Conservation (phyloP, 495 filamentous ascomycete species). For the Neurospora sp. region DNA sequence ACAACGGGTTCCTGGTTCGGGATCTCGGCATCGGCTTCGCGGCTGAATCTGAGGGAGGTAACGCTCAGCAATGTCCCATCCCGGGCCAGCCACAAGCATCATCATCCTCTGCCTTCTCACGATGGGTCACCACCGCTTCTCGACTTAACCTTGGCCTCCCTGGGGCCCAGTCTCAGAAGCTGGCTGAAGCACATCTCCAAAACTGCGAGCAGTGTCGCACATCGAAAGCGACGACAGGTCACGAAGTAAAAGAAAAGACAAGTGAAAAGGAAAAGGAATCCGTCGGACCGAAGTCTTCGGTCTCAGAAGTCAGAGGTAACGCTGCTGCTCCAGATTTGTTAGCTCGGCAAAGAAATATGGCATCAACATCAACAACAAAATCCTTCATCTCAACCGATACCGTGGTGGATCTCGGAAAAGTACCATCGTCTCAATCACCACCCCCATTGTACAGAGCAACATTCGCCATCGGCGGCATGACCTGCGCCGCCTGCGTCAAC, state of each 20-base stretch:
- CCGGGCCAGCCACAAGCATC: not conserved
- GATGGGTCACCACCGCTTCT: constrained; percentile 17
- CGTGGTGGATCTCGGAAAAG: not conserved
- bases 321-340: not conserved
- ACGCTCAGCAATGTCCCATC: too few relatives aligned
- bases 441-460: constrained; percentile 41
- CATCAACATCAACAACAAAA: constrained; percentile 3
- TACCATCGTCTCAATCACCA: not conserved
- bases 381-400: constrained; percentile 17
- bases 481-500: constrained; percentile 67
- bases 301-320: not conserved
- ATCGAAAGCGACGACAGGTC: not conserved
- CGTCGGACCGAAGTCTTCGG: not conserved
- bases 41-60: too few relatives aligned
- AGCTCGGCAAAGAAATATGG: constrained; percentile 2
- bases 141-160: not conserved
- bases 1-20: constrained; percentile 2
- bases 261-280: not conserved
- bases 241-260: not conserved
- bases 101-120: constrained; percentile 6
- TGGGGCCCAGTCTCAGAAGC: constrained; percentile 6
- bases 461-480: constrained; percentile 74
- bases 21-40: not conserved
- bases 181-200: constrained; percentile 14
- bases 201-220: constrained; percentile 27